Conservation (phyloP, 1,139 yeast species). For the Candida dubliniensis region DNA sequence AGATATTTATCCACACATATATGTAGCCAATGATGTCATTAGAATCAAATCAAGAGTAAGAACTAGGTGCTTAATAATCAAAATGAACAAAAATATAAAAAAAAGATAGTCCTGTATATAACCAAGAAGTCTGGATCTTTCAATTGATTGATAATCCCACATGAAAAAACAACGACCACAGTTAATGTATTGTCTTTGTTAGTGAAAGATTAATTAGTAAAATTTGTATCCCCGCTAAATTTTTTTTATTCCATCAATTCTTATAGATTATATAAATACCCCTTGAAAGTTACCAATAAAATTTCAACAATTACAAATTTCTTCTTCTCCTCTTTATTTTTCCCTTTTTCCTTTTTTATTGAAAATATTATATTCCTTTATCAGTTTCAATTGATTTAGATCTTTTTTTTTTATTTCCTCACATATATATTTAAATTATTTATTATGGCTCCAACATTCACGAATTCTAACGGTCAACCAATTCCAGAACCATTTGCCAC, state of each 20-base stretch:
- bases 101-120: not conserved
- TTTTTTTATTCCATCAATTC: not conserved
- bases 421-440: not conserved
- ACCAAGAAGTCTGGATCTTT: not conserved
- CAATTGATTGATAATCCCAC: not conserved
- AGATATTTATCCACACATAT: too few species aligned
- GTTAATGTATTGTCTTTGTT: not conserved
- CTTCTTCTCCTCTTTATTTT: not conserved
- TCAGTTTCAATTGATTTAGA: not conserved
- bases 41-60: conserved; percentile 49
- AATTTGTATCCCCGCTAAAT: not conserved
- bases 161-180: too few species aligned
- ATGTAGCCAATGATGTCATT: too few species aligned
- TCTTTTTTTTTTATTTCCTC: not conserved
- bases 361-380: not conserved
- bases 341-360: not conserved
- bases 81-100: too few species aligned
- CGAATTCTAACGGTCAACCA: conserved; percentile 77
- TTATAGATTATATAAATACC: not conserved
- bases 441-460: conserved; percentile 45
- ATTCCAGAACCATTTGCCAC: conserved; percentile 68
- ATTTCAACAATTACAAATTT: not conserved
- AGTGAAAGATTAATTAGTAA: not conserved
- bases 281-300: not conserved
- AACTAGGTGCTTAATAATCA: not conserved